phyloP scores from a whole-genome alignment of 2,329 filamentous ascomycete species.

The Venturia nashicola region DNA sequence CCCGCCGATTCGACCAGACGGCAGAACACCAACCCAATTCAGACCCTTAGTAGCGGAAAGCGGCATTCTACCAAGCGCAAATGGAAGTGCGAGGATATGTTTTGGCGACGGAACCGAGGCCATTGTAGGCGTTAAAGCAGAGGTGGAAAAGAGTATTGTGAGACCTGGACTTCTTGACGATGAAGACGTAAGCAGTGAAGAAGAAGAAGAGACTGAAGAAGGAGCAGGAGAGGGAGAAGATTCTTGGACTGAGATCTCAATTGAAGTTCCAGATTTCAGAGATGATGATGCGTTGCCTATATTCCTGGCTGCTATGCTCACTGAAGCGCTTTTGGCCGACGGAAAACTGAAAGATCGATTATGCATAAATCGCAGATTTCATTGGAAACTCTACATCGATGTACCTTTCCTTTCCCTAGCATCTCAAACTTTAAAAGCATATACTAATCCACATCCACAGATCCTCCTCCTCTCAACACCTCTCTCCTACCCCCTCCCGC shows the following conservation, averaged over 20 bases:
- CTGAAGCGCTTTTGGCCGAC: conserved; percentile 69
- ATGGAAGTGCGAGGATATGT: conserved; percentile 86
- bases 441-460: conserved; percentile 32
- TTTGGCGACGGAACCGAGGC: conserved; percentile 94
- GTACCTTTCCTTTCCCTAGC: conserved; percentile 40
- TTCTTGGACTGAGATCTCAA: conserved; percentile 75
- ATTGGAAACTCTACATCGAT: conserved; percentile 94
- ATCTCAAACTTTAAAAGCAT: background rate
- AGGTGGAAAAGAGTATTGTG: conserved; percentile 55
- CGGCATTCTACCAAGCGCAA: conserved; percentile 75
- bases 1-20: conserved; percentile 83
- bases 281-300: conserved; percentile 87
- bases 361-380: conserved; percentile 81
- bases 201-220: conserved; percentile 20
- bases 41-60: conserved; percentile 83
- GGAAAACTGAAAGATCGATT: conserved; percentile 55
- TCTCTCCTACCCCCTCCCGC: conserved; percentile 80
- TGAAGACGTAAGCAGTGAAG: conserved; percentile 23
- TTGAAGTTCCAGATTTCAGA: conserved; percentile 81
- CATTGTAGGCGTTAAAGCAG: conserved; percentile 88
- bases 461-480: conserved; percentile 88
- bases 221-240: conserved; percentile 36
- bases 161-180: conserved; percentile 15
- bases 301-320: conserved; percentile 78
- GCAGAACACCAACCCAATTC: conserved; percentile 72